A percentile compares a stretch with the other conserved stretches of the same genome.
Evolutionary conservation across 2,329 filamentous ascomycete genomes (phyloP).

Genomic region (Neurospora sp.): DNA sequence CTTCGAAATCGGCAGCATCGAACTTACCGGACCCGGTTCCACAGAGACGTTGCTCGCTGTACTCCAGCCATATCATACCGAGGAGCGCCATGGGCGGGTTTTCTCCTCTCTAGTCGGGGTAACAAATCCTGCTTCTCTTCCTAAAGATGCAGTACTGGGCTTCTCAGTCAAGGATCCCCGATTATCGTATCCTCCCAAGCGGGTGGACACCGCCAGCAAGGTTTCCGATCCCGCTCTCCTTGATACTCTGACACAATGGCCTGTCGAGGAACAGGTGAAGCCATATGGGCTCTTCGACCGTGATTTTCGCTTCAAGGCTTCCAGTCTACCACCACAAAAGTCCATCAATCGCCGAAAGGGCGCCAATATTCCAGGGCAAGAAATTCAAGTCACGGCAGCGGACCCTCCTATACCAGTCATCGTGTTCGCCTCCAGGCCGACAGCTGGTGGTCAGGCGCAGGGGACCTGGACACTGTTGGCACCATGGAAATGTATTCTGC

Average conservation of each 20-base stretch:
- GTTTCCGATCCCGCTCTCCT: constrained; percentile 36
- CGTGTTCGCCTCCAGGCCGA: constrained; percentile 50
- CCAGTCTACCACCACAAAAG: constrained; percentile 63
- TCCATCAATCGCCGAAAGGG: constrained; percentile 69
- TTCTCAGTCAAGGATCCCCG: constrained; percentile 75
- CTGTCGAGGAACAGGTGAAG: constrained; percentile 43
- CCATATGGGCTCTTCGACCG: constrained; percentile 58
- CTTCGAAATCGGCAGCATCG: constrained; percentile 54
- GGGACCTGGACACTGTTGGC: constrained; percentile 76
- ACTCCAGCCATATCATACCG: constrained; percentile 42
- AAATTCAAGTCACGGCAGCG: constrained; percentile 43
- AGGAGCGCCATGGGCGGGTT: constrained; percentile 33
- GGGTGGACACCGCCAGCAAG: constrained; percentile 31
- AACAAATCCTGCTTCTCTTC: constrained; percentile 60
- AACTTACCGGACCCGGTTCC: constrained; percentile 57
- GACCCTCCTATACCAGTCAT: constrained; percentile 75
- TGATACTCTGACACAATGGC: constrained; percentile 57
- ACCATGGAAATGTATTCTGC: constrained; percentile 81
- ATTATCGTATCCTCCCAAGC: constrained; percentile 63
- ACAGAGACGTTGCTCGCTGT: constrained; percentile 67
- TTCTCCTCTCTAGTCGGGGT: constrained; percentile 47
- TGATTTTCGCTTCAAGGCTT: constrained; percentile 53
- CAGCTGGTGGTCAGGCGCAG: constrained; percentile 39
- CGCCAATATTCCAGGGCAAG: constrained; percentile 50
- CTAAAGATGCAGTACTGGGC: constrained; percentile 57